Evolutionary conservation across 73 alveolate species (phyloP).

Genomic region (Paramecium tetraurelia): DNA sequence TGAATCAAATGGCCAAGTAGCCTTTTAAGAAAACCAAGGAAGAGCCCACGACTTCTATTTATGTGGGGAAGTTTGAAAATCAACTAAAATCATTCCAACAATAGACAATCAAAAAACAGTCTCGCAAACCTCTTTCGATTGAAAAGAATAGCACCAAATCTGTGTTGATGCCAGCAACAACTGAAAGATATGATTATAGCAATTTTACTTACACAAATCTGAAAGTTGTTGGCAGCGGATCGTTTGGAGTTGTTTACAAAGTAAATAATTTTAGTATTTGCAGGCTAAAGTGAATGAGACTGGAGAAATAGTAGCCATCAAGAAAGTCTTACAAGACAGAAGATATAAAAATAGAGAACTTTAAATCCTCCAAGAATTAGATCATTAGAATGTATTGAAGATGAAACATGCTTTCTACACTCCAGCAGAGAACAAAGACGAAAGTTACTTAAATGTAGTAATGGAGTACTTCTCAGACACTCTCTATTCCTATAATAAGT

Average conservation of each 20-base stretch:
- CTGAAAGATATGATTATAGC: constrained; percentile 41
- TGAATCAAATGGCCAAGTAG: background rate
- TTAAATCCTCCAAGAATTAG: constrained; percentile 67
- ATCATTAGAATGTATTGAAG: constrained; percentile 71
- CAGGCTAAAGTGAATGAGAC: constrained; percentile 64
- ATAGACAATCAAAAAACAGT: background rate
- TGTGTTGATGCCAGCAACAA: background rate
- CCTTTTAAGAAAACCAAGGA: constrained; percentile 10
- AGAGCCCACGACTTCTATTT: constrained; percentile 5
- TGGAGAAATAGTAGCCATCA: constrained; percentile 82
- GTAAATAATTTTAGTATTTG: background rate
- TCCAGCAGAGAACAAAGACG: constrained; percentile 77
- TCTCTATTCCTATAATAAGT: constrained; percentile 60
- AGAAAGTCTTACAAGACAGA: constrained; percentile 77
- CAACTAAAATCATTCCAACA: background rate
- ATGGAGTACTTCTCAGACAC: constrained; percentile 86
- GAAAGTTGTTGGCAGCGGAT: constrained; percentile 58
- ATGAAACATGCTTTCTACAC: constrained; percentile 73
- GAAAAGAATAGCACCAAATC: constrained; percentile 35
- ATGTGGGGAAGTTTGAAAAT: background rate
- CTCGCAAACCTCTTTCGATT: constrained; percentile 12
- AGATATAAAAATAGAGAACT: constrained; percentile 81
- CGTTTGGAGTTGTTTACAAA: constrained; percentile 66
- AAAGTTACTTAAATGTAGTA: constrained; percentile 73
- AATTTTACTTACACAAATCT: background rate